Percentiles rank a stretch among this genome's conserved stretches.
Evolutionary conservation across 106 monocot species (phyloP).

Genomic region (Dendrobium catenatum): DNA sequence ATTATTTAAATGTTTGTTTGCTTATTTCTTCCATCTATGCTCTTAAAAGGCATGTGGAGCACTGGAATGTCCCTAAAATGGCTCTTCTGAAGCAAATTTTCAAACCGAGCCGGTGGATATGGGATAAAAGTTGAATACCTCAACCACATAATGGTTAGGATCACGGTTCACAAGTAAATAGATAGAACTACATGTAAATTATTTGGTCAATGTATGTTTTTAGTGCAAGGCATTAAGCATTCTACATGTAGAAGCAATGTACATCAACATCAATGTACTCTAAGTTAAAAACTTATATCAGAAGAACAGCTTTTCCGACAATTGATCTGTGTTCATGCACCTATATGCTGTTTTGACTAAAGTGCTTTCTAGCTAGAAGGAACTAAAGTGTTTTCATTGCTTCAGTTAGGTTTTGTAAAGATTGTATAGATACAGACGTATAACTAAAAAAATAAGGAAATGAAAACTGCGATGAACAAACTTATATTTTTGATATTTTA

Average conservation of each 20-base stretch:
- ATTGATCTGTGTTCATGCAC: neutral
- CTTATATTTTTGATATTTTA: neutral
- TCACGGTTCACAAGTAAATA: neutral
- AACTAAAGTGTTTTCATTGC: neutral
- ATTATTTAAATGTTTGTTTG: neutral
- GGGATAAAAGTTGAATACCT: slow-evolving; percentile 29
- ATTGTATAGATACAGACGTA: neutral
- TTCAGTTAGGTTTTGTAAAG: neutral
- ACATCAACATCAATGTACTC: neutral
- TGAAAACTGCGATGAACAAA: neutral
- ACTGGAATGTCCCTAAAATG: slow-evolving; percentile 99
- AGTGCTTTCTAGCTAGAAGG: neutral
- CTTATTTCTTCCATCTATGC: neutral
- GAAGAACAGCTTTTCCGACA: neutral
- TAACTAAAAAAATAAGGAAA: neutral
- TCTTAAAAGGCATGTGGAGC: slow-evolving; percentile 72
- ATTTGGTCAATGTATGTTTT: no score
- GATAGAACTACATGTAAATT: neutral
- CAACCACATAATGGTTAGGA: neutral
- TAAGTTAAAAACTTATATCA: neutral
- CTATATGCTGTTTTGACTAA: neutral
- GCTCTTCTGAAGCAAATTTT: slow-evolving; percentile 91
- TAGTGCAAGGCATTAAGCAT: no score
- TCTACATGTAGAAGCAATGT: no score
- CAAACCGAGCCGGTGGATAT: slow-evolving; percentile 72